A percentile compares a stretch with the other conserved stretches of the same genome.
Evolutionary conservation across 176 grass and related monocot species (phyloP).

Genomic region (Aegilops longissima): DNA sequence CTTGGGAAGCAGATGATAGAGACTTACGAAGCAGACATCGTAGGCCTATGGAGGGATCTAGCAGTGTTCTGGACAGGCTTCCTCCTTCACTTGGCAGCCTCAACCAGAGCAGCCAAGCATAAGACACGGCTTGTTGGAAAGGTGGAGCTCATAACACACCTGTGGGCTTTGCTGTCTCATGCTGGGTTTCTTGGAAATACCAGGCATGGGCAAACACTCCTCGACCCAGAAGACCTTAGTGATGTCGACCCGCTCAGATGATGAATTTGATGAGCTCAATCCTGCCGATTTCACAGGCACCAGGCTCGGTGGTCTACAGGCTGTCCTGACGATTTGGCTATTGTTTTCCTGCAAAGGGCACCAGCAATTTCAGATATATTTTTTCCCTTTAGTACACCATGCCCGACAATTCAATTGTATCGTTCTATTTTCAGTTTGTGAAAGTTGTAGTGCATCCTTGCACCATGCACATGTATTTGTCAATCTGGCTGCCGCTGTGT

Average conservation of each 20-base stretch:
- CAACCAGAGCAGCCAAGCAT: background rate
- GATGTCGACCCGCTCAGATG: background rate
- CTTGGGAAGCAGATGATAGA: background rate
- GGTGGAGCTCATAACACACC: background rate
- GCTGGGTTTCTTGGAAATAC: background rate
- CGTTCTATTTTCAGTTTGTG: too few species aligned
- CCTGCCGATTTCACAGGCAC: too few species aligned
- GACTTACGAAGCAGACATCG: rapidly evolving
- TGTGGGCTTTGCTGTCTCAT: constrained; percentile 21
- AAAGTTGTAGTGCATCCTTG: background rate
- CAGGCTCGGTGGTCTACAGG: background rate
- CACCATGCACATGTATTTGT: background rate
- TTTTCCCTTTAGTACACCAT: too few species aligned
- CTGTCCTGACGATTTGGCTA: too few species aligned
- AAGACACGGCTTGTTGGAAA: background rate
- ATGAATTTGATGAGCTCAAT: background rate
- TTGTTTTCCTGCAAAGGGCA: too few species aligned
- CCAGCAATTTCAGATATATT: too few species aligned
- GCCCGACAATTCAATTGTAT: too few species aligned
- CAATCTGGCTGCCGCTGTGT: background rate
- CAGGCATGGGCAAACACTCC: background rate
- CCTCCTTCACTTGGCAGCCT: constrained; percentile 14
- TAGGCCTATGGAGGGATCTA: background rate
- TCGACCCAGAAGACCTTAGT: background rate
- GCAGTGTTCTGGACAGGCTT: constrained; percentile 11